These are phyloP conservation scores for Yamadazyma paraphyllophila DNA, from an alignment of 805 yeast genomes.

Conservation along the genomic window DNA sequence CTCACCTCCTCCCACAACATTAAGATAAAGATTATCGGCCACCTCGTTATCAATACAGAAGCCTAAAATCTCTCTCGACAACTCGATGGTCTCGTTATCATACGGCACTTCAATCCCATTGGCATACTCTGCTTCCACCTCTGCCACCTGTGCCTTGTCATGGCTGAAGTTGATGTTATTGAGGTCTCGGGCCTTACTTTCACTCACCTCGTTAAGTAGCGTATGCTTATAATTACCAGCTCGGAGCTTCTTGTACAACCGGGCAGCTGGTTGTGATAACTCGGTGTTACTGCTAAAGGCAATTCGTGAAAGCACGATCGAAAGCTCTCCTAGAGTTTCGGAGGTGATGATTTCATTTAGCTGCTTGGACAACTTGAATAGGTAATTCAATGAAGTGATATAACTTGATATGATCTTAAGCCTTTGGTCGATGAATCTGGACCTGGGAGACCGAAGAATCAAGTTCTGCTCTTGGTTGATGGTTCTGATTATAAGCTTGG, in stretches of 20 bases:
- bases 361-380: slow-evolving; percentile 33
- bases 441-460: slow-evolving; percentile 45
- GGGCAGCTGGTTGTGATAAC: slow-evolving; percentile 34
- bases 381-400: slow-evolving; percentile 38
- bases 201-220: slow-evolving; percentile 48
- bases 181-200: slow-evolving; percentile 37
- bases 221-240: slow-evolving; percentile 24
- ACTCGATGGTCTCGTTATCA: slow-evolving; percentile 60
- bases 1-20: slow-evolving; percentile 43
- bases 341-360: slow-evolving; percentile 35
- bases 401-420: slow-evolving; percentile 40
- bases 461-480: slow-evolving; percentile 50
- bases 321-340: slow-evolving; percentile 44
- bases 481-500: slow-evolving; percentile 40
- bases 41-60: slow-evolving; percentile 71
- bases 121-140: slow-evolving; percentile 43
- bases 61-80: slow-evolving; percentile 70
- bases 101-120: slow-evolving; percentile 65
- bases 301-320: slow-evolving; percentile 51
- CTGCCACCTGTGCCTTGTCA: slow-evolving; percentile 21
- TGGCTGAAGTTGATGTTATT: slow-evolving; percentile 24
- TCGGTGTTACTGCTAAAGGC: slow-evolving; percentile 47
- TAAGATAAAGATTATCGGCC: slow-evolving; percentile 68
- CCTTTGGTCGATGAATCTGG: slow-evolving; percentile 34
- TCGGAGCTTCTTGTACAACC: slow-evolving; percentile 37